Percentiles rank a stretch among this genome's conserved stretches.
These are phyloP conservation scores for Pseudonitzschia multiseries DNA, from an alignment of 108 stramenopile genomes.

Conservation along the genomic window DNA sequence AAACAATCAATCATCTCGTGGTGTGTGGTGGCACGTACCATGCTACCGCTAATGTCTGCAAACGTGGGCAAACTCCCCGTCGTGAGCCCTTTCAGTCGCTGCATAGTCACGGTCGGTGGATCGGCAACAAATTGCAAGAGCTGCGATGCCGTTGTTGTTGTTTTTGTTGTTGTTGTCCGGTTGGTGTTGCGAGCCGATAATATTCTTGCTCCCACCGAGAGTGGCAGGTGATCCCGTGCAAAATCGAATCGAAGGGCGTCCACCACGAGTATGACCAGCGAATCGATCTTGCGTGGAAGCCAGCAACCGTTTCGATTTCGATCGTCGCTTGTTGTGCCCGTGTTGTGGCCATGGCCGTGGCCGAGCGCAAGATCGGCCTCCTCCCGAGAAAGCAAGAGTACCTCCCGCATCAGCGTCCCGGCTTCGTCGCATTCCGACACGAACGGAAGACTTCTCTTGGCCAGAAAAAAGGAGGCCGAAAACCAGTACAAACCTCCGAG, in stretches of 20 bases:
- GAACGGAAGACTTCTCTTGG: slow-evolving; percentile 48
- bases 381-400: slow-evolving; percentile 34
- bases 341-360: background rate
- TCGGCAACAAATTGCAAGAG: slow-evolving; percentile 93
- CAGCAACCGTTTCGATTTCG: slow-evolving; percentile 64
- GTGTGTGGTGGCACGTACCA: slow-evolving; percentile 7
- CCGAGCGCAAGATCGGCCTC: slow-evolving; percentile 16
- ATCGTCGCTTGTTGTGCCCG: no score
- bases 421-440: slow-evolving; percentile 56
- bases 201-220: slow-evolving; percentile 68
- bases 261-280: slow-evolving; percentile 85
- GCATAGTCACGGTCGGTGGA: slow-evolving; percentile 99
- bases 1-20: no score
- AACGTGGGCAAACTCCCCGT: slow-evolving; percentile 97
- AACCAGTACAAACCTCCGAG: slow-evolving; percentile 53
- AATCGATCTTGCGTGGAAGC: slow-evolving; percentile 74
- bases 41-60: slow-evolving; percentile 80
- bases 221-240: slow-evolving; percentile 71
- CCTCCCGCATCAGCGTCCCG: slow-evolving; percentile 29
- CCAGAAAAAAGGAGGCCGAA: slow-evolving; percentile 55
- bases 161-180: no score
- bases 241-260: slow-evolving; percentile 97
- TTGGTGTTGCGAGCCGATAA: slow-evolving; percentile 35
- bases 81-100: slow-evolving; percentile 94
- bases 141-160: slow-evolving; percentile 37